phyloP scores from a whole-genome alignment of 2,329 filamentous ascomycete species.

The Pezicula carpinea region DNA sequence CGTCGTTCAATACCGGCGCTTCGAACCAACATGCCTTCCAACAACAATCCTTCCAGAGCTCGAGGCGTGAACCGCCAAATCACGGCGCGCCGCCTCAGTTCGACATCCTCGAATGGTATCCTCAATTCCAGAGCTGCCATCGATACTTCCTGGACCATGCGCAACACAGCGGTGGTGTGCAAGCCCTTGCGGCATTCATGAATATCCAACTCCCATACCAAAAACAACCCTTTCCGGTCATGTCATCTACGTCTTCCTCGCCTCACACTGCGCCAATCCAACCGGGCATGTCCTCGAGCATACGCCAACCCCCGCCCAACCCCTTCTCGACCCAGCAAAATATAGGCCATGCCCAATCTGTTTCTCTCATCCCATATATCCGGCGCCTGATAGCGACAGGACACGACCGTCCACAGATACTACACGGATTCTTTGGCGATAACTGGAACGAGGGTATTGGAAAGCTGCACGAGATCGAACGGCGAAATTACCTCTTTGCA shows the following conservation, averaged over 20 bases:
- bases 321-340: slow-evolving; percentile 23
- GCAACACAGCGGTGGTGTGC: slow-evolving; percentile 76
- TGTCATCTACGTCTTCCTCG: slow-evolving; percentile 34
- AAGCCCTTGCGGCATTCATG: slow-evolving; percentile 83
- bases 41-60: too few species aligned
- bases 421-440: slow-evolving; percentile 96
- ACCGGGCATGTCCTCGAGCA: slow-evolving; percentile 17
- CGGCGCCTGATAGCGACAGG: slow-evolving; percentile 86
- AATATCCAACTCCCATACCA: slow-evolving; percentile 92
- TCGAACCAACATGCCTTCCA: too few species aligned
- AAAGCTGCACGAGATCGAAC: slow-evolving; percentile 79
- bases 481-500: slow-evolving; percentile 91
- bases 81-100: slow-evolving; percentile 34
- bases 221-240: slow-evolving; percentile 44
- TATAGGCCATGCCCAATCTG: slow-evolving; percentile 22
- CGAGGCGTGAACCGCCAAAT: too few species aligned
- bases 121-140: slow-evolving; percentile 83
- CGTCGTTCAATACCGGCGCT: too few species aligned
- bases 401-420: slow-evolving; percentile 79
- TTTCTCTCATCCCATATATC: slow-evolving; percentile 83
- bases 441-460: slow-evolving; percentile 80
- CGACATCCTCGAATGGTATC: slow-evolving; percentile 90
- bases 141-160: slow-evolving; percentile 89
- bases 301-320: slow-evolving; percentile 16
- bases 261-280: slow-evolving; percentile 28